Evolutionary conservation across 129 eudicot genomes (phyloP).

Genomic region (Artemisia argyi): DNA sequence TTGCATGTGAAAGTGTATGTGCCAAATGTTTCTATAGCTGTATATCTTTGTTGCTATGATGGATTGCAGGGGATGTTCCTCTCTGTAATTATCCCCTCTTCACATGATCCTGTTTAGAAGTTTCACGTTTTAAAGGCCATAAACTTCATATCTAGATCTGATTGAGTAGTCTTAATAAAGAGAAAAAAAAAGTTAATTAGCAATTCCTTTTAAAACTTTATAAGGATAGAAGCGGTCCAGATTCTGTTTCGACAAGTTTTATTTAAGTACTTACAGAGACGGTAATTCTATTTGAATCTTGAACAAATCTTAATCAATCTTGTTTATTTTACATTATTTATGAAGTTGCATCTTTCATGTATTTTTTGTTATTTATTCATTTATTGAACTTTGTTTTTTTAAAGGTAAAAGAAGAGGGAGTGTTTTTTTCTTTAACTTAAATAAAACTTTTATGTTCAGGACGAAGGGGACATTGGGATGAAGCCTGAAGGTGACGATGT

Average conservation of each 20-base stretch:
- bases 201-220: constrained; percentile 15
- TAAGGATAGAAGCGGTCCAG: constrained; percentile 10
- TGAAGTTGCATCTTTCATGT: not conserved
- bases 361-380: no score
- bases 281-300: not conserved
- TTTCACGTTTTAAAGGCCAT: constrained; percentile 7
- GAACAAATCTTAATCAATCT: not conserved
- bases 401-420: constrained; percentile 16
- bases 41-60: not conserved
- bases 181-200: not conserved
- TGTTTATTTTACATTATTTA: constrained; percentile 2
- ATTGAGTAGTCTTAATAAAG: not conserved
- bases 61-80: not conserved
- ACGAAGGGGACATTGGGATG: constrained; percentile 71
- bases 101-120: constrained; percentile 9
- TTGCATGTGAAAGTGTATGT: constrained; percentile 14
- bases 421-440: not conserved
- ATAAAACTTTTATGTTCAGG: constrained; percentile 45
- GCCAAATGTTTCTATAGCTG: constrained; percentile 21
- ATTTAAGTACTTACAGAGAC: no score
- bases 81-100: not conserved
- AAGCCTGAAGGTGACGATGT: constrained; percentile 70
- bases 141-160: constrained; percentile 12
- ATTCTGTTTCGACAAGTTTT: constrained; percentile 7
- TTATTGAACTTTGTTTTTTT: not conserved